phyloP scores from a whole-genome alignment of 768 basidiomycete genomes.

The Termitomyces sp. region DNA sequence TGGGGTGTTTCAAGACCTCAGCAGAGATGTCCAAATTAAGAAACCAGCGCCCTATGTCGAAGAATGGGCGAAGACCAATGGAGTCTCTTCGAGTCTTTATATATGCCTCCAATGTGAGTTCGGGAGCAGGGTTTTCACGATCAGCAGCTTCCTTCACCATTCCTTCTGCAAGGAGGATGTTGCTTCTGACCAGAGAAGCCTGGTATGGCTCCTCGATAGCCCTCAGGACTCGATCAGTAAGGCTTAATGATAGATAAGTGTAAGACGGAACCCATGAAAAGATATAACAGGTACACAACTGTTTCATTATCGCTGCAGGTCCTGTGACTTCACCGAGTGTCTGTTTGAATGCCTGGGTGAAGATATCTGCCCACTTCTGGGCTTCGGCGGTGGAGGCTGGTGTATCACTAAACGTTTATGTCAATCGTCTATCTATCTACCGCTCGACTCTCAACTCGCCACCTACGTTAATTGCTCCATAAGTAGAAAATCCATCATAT shows the following conservation, averaged over 20 bases:
- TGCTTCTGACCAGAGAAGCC: conserved; percentile 1
- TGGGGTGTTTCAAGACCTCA: no score
- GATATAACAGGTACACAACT: neutral
- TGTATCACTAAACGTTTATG: conserved; percentile 1
- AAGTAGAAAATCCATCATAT: conserved; percentile 9
- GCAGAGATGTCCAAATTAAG: conserved; percentile 5
- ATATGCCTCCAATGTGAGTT: conserved; percentile 4
- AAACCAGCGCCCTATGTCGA: conserved; percentile 9
- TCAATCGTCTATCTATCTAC: neutral
- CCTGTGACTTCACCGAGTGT: conserved; percentile 3
- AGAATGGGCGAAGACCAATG: conserved; percentile 7
- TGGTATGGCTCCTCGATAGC: conserved; percentile 1
- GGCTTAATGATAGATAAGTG: neutral
- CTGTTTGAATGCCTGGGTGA: no score
- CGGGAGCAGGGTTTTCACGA: conserved; percentile 7
- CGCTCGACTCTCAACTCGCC: neutral
- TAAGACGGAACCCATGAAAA: neutral
- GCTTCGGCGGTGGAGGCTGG: conserved; percentile 6
- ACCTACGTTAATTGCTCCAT: conserved; percentile 9
- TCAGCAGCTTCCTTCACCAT: conserved; percentile 7
- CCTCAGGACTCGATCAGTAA: conserved; percentile 1
- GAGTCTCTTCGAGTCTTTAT: conserved; percentile 7
- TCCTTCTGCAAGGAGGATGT: conserved; percentile 2
- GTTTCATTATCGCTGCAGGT: conserved; percentile 1
- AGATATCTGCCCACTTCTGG: conserved; percentile 7